Conservation (phyloP, 192 early-diverging fungal genomes). For the Pilaira anomala region DNA sequence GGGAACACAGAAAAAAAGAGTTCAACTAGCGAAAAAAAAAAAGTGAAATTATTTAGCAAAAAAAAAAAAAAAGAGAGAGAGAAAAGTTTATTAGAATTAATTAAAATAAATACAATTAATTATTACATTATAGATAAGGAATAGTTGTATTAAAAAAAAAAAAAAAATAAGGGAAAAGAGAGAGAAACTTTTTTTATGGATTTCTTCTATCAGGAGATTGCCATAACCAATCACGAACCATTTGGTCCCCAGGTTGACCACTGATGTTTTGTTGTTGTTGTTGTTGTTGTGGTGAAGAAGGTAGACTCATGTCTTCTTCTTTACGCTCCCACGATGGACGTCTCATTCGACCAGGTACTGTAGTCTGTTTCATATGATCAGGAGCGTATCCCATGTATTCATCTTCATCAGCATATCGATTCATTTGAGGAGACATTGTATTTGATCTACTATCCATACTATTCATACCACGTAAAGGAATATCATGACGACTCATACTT, state of each 20-base stretch:
- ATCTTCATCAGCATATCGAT: neutral
- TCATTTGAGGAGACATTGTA: slow-evolving; percentile 1
- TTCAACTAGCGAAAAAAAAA: no score
- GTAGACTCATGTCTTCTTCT: neutral
- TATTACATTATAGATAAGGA: no score
- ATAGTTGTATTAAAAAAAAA: neutral
- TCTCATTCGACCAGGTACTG: slow-evolving; percentile 3
- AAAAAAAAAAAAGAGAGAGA: no score
- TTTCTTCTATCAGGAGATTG: slow-evolving; percentile 22
- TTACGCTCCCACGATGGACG: slow-evolving; percentile 15
- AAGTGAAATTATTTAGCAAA: no score
- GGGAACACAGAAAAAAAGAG: no score
- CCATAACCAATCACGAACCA: slow-evolving; percentile 18
- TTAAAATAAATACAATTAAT: no score
- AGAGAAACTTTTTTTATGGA: neutral
- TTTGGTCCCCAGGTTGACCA: slow-evolving; percentile 1
- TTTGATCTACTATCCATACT: neutral
- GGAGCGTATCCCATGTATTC: neutral
- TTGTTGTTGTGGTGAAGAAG: neutral
- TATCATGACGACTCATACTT: neutral
- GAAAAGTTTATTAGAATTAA: no score
- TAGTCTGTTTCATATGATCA: neutral
- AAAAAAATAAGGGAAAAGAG: neutral
- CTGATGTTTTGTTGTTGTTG: neutral
- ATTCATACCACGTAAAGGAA: neutral